A percentile compares a stretch with the other conserved stretches of the same genome.
phyloP scores from a whole-genome alignment of 2,329 filamentous ascomycete species.

The Didymella keratinophila region DNA sequence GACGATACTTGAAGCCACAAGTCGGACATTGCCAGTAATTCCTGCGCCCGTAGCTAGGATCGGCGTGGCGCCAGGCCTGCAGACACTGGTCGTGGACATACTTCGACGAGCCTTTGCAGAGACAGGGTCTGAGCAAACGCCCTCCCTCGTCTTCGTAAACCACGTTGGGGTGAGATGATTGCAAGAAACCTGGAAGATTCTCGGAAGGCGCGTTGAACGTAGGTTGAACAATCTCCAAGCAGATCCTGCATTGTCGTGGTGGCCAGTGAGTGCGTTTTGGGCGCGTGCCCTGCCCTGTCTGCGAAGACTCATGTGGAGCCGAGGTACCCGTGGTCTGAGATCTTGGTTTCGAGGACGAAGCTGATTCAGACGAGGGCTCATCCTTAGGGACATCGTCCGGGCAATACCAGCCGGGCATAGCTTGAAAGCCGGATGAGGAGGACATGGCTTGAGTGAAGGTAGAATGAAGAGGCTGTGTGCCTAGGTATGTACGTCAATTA shows the following conservation, averaged over 20 bases:
- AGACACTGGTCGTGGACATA: slow-evolving; percentile 95
- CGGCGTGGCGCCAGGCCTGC: slow-evolving; percentile 78
- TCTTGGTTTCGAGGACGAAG: slow-evolving; percentile 24
- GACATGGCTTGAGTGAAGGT: slow-evolving; percentile 45
- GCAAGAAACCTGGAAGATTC: slow-evolving; percentile 64
- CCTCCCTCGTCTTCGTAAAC: slow-evolving; percentile 78
- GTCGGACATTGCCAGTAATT: slow-evolving; percentile 90
- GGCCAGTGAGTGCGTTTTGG: slow-evolving; percentile 63
- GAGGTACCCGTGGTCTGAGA: slow-evolving; percentile 29
- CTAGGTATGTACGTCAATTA: slow-evolving; percentile 26
- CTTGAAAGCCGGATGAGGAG: slow-evolving; percentile 51
- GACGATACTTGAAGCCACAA: slow-evolving; percentile 81
- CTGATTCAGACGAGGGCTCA: slow-evolving; percentile 21
- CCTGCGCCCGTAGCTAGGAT: slow-evolving; percentile 68
- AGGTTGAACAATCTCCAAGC: slow-evolving; percentile 74
- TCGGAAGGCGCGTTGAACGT: slow-evolving; percentile 65
- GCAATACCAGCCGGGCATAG: slow-evolving; percentile 57
- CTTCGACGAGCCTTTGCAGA: slow-evolving; percentile 90
- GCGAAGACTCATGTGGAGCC: slow-evolving; percentile 22
- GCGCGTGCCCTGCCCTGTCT: slow-evolving; percentile 24
- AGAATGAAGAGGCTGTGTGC: slow-evolving; percentile 1
- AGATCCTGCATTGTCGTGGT: slow-evolving; percentile 85
- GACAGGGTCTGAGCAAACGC: slow-evolving; percentile 85
- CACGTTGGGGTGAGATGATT: slow-evolving; percentile 61
- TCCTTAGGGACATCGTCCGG: slow-evolving; percentile 55